Conservation (phyloP, 768 basidiomycete species). For the Cantharellus cinnabarinus region DNA sequence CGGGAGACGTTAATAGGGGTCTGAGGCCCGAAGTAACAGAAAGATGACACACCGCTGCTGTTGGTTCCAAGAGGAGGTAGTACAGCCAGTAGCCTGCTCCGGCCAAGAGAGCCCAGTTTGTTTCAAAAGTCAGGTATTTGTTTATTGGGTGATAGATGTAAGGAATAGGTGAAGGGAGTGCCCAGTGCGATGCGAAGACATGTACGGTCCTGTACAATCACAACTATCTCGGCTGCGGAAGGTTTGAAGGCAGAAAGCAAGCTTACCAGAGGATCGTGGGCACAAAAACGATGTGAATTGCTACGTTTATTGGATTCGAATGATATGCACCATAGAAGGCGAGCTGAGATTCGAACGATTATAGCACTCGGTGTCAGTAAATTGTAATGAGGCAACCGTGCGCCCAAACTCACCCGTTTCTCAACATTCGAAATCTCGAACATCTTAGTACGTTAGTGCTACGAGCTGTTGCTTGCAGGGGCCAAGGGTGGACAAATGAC, state of each 20-base stretch:
- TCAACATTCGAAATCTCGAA: not conserved
- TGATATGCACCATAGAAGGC: conserved; percentile 91
- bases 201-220: conserved; percentile 7
- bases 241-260: not conserved
- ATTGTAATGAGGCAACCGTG: no score
- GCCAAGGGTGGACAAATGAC: no score
- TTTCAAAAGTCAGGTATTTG: conserved; percentile 45
- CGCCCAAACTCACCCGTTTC: not conserved
- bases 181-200: conserved; percentile 17
- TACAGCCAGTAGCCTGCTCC: conserved; percentile 44
- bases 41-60: conserved; percentile 49
- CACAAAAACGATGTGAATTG: conserved; percentile 72
- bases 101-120: conserved; percentile 43
- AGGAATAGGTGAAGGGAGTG: conserved; percentile 36
- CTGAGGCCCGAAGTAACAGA: not conserved
- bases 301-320: conserved; percentile 57
- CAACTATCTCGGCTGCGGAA: conserved; percentile 15
- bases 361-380: no score
- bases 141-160: conserved; percentile 28
- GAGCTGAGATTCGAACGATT: conserved; percentile 28
- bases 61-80: conserved; percentile 63
- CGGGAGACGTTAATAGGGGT: not conserved
- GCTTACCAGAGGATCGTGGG: conserved; percentile 63
- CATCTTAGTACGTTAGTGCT: no score
- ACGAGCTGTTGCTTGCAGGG: no score